Base-by-base conservation (phyloP, 2,329 filamentous ascomycete genomes). In the Fusarium humuli region DNA sequence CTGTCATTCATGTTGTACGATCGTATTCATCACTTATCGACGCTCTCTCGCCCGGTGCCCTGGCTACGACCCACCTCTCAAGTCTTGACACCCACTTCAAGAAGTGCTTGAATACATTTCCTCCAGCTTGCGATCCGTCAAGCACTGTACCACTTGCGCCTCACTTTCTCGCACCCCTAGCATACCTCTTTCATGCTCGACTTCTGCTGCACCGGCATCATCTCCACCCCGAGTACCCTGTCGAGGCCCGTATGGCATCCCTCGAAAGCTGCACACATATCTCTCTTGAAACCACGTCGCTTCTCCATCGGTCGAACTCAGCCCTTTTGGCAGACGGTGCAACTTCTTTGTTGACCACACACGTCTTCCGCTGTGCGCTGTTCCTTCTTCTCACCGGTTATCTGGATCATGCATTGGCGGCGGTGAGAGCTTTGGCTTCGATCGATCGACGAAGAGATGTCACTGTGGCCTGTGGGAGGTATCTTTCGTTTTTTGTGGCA, bases 161-260 rank as follows among this genome's bases (percentile, higher is more conserved):
- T 11, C 87, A 90, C 55, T 89, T 91, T 42, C 84, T 98, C 16
- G 88, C 90, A 27, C 92, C 94, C 0, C 84, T 97, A 11, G 87
- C 92, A 32, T 91, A 93, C 75, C 87, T 98, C 11, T 91, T 97
- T 65, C 92, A 93, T 65, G 91, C 92, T 18, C 91, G 94, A n/a
- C 87, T 98, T 30, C 84, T 96, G 40, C 87, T 99, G 11, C 93
- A 97, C 79, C 89, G 96, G 44, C 94, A 97, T 75, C 98, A 98
- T 75, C 85, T 98, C 11, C 90, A 90, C 0, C 92, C 94, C 0
- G 84, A 84, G 12, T 94, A 91, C 75, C 85, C 90, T 1, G 79
- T 83, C 3, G 85, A 91, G 32, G 88, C 91, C 44, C 88, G 95
- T 45, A 81, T 85, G 6, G 87, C 88, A 9, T 94, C 96, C 2